These are phyloP conservation scores for Panaeolus papilionaceus DNA, from an alignment of 768 basidiomycete species.

Conservation along the genomic window DNA sequence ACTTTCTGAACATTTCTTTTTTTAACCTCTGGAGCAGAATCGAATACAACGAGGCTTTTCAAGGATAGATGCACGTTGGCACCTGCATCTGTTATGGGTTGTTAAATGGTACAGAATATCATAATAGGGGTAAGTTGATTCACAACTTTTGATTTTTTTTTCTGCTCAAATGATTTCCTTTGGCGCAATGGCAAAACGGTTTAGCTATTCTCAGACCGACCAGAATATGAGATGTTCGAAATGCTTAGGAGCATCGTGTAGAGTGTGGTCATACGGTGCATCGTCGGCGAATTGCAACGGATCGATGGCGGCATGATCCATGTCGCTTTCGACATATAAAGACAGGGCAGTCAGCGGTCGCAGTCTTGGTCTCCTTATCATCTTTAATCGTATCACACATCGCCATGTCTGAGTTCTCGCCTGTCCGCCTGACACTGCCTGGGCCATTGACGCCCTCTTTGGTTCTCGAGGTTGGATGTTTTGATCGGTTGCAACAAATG, in stretches of 20 bases:
- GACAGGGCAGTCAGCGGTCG: not conserved
- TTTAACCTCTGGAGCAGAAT: no score
- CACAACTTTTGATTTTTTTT: not conserved
- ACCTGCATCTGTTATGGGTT: not conserved
- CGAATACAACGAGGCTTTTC: no score
- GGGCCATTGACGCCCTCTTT: constrained; percentile 58
- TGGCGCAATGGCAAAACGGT: not conserved
- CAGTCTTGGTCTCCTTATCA: constrained; percentile 11
- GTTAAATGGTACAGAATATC: not conserved
- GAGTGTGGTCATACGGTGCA: not conserved
- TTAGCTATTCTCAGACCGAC: constrained; percentile 2
- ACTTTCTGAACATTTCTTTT: no score
- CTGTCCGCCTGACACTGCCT: constrained; percentile 60
- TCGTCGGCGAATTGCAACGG: constrained; percentile 11
- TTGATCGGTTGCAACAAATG: constrained; percentile 8
- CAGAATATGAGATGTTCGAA: not conserved
- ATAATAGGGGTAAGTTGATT: not conserved
- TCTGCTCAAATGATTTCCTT: not conserved
- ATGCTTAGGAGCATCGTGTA: not conserved
- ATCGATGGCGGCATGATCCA: constrained; percentile 14
- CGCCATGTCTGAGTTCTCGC: constrained; percentile 54
- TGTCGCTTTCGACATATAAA: constrained; percentile 12
- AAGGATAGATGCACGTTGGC: no score
- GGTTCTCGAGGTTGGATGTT: constrained; percentile 59
- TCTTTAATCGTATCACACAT: constrained; percentile 17